Evolutionary conservation across 768 basidiomycete genomes (phyloP).

Genomic region (Xerocomellus chrysenteron): DNA sequence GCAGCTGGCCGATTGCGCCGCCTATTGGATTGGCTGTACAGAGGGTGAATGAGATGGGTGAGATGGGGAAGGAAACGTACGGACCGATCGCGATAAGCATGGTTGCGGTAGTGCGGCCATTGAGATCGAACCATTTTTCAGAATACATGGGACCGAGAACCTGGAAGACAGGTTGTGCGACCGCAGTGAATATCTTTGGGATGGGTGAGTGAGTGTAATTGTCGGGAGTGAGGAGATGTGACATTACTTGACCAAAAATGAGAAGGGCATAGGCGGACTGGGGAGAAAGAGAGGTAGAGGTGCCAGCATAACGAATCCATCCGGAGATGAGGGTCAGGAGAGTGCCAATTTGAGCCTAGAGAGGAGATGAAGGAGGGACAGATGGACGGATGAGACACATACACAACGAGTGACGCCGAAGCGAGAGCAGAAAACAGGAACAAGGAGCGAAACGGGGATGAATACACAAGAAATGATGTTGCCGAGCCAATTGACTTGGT

Average conservation of each 20-base stretch:
- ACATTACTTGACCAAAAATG: slow-evolving; percentile 64
- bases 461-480: slow-evolving; percentile 64
- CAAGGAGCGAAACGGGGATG: slow-evolving; percentile 57
- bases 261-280: slow-evolving; percentile 61
- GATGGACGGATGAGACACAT: slow-evolving; percentile 26
- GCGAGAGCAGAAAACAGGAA: slow-evolving; percentile 56
- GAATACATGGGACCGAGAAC: slow-evolving; percentile 80
- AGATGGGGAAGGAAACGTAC: neutral
- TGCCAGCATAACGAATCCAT: slow-evolving; percentile 80
- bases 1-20: slow-evolving; percentile 67
- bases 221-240: neutral
- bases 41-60: neutral
- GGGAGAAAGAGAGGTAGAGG: slow-evolving; percentile 50
- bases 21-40: slow-evolving; percentile 69
- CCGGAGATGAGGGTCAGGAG: slow-evolving; percentile 55
- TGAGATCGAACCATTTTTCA: slow-evolving; percentile 79
- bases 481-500: slow-evolving; percentile 79
- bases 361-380: neutral
- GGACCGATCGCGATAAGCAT: slow-evolving; percentile 51
- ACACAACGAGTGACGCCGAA: slow-evolving; percentile 67
- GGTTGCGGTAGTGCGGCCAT: slow-evolving; percentile 77
- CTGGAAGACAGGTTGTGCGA: slow-evolving; percentile 74
- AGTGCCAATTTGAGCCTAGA: slow-evolving; percentile 64
- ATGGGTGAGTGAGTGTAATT: neutral
- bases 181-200: slow-evolving; percentile 54